Conservation (phyloP, 768 basidiomycete species). For the Epithele typhae region DNA sequence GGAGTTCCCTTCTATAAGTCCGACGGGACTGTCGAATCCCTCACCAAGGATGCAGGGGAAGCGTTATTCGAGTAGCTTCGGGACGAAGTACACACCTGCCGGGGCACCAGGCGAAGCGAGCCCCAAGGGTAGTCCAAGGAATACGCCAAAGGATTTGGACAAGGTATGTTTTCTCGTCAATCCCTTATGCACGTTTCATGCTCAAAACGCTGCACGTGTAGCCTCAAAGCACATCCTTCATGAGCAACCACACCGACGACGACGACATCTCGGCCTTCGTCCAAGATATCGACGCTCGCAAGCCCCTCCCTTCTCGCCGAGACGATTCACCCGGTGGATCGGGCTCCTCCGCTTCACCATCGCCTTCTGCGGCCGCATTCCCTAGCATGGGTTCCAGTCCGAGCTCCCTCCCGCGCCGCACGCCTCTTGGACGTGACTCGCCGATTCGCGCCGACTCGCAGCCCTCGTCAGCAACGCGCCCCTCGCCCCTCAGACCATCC, state of each 20-base stretch:
- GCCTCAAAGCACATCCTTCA: constrained; percentile 38
- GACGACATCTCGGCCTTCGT: constrained; percentile 78
- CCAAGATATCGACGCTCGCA: constrained; percentile 68
- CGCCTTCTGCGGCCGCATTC: not conserved
- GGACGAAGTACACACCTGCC: constrained; percentile 56
- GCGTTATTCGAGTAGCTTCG: constrained; percentile 76
- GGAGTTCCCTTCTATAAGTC: constrained; percentile 19
- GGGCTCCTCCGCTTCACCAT: not conserved
- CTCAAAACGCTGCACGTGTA: not conserved
- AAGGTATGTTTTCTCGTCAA: constrained; percentile 14
- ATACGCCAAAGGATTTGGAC: constrained; percentile 27
- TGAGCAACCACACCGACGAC: constrained; percentile 55
- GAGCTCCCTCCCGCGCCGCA: not conserved
- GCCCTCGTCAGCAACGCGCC: not conserved
- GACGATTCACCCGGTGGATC: too few relatives aligned
- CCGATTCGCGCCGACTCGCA: not conserved
- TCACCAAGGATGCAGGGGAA: constrained; percentile 36
- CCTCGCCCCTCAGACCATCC: too few relatives aligned
- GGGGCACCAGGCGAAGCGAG: constrained; percentile 34
- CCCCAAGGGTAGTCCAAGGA: constrained; percentile 37
- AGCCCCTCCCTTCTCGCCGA: constrained; percentile 44
- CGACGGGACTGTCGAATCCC: too few relatives aligned
- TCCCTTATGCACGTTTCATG: not conserved
- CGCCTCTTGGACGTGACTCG: constrained; percentile 2
- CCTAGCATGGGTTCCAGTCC: too few relatives aligned